phyloP scores from a whole-genome alignment of 2,329 filamentous ascomycete species.

The Ustilaginoidea virens region DNA sequence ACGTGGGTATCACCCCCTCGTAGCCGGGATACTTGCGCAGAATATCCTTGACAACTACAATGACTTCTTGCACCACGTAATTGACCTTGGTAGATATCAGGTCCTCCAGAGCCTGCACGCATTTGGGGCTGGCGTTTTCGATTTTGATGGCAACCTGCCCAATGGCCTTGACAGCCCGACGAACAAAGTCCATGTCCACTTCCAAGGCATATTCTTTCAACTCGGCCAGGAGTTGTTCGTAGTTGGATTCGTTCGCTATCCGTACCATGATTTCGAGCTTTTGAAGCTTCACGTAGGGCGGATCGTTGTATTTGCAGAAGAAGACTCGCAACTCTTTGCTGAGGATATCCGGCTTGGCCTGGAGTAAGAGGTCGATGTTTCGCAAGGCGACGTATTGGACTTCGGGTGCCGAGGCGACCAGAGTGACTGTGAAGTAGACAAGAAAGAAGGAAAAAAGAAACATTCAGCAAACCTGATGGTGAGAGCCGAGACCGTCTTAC shows the following conservation, averaged over 20 bases:
- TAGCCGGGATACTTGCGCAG: constrained; percentile 95
- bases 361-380: constrained; percentile 90
- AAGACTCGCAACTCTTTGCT: constrained; percentile 97
- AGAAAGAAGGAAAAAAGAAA: background rate
- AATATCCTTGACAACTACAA: constrained; percentile 99
- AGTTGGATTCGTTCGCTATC: constrained; percentile 94
- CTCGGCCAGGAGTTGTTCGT: constrained; percentile 85
- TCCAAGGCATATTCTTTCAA: constrained; percentile 95
- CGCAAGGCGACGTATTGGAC: constrained; percentile 94
- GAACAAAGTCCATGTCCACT: constrained; percentile 98
- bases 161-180: constrained; percentile 86
- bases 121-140: constrained; percentile 85
- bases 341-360: constrained; percentile 90
- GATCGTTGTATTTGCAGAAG: constrained; percentile 99
- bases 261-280: constrained; percentile 99
- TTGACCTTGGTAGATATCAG: constrained; percentile 96
- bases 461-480: background rate
- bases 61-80: constrained; percentile 95
- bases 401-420: constrained; percentile 89
- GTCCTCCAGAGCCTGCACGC: constrained; percentile 84
- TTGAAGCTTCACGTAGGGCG: constrained; percentile 91
- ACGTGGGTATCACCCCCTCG: constrained; percentile 89
- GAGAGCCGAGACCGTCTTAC: constrained; percentile 10
- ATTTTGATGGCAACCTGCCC: constrained; percentile 99
- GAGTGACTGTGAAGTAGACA: constrained; percentile 48